Percentiles rank a stretch among this genome's conserved stretches.
Conservation (phyloP, 1,284 basidiomycete genomes). For the Xanthoconium separans region DNA sequence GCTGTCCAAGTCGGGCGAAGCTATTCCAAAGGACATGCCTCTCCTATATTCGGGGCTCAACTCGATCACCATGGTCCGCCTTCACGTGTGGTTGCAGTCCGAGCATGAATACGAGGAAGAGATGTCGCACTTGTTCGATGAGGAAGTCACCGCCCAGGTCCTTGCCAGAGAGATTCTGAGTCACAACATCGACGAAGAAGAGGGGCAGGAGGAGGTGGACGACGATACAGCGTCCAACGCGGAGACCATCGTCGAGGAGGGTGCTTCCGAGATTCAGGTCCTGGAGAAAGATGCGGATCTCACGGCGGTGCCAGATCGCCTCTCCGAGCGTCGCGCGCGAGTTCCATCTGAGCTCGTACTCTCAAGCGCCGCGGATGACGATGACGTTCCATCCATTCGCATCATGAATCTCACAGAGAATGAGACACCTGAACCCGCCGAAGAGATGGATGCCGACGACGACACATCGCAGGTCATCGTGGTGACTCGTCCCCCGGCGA, state of each 20-base stretch:
- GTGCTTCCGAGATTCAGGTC: slow-evolving; percentile 9
- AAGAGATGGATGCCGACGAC: background rate
- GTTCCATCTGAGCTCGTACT: background rate
- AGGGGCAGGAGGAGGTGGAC: background rate
- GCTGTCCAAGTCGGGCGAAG: slow-evolving; percentile 18
- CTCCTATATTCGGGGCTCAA: slow-evolving; percentile 27
- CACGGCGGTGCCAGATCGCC: background rate
- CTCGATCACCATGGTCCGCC: slow-evolving; percentile 25
- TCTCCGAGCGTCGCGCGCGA: background rate
- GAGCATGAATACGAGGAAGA: slow-evolving; percentile 24
- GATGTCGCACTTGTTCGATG: slow-evolving; percentile 24
- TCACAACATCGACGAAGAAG: background rate
- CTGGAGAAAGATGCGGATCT: slow-evolving; percentile 9
- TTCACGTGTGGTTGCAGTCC: slow-evolving; percentile 24
- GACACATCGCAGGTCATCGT: background rate
- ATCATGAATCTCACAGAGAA: background rate
- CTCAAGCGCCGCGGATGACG: background rate
- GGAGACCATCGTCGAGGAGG: slow-evolving; percentile 20
- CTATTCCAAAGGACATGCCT: slow-evolving; percentile 17
- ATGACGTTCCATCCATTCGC: background rate
- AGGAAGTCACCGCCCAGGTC: slow-evolving; percentile 18
- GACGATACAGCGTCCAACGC: slow-evolving; percentile 1
- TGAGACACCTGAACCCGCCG: background rate
- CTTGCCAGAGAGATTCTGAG: slow-evolving; percentile 22
- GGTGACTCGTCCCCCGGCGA: slow-evolving; percentile 2